Percentiles rank a stretch among this genome's conserved stretches.
These are phyloP conservation scores for Candida quercuum DNA, from an alignment of 805 yeast genomes.

Conservation along the genomic window DNA sequence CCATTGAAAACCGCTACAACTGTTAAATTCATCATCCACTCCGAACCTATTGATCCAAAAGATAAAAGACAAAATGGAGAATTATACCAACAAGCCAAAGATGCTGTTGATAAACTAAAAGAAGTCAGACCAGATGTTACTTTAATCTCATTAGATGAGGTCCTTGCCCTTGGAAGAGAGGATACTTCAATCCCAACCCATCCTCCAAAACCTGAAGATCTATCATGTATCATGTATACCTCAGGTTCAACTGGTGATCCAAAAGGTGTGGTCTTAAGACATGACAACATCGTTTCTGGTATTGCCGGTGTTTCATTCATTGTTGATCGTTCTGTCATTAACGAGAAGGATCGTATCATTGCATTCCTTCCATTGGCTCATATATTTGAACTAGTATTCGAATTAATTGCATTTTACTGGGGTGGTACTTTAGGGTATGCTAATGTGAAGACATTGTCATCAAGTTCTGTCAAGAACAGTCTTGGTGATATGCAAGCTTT, in stretches of 20 bases:
- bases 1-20: conserved; percentile 62
- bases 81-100: conserved; percentile 49
- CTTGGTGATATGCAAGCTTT: conserved; percentile 82
- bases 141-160: conserved; percentile 60
- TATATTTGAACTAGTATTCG: conserved; percentile 89
- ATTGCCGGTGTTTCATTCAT: conserved; percentile 73
- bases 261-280: conserved; percentile 69
- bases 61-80: conserved; percentile 63
- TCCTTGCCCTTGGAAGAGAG: conserved; percentile 56
- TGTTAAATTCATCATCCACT: conserved; percentile 67
- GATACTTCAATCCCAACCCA: conserved; percentile 32
- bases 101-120: conserved; percentile 53
- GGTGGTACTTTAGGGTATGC: conserved; percentile 90
- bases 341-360: conserved; percentile 63
- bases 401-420: conserved; percentile 77
- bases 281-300: conserved; percentile 72
- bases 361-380: conserved; percentile 95
- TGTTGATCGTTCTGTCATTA: conserved; percentile 48
- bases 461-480: conserved; percentile 76
- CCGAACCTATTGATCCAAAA: conserved; percentile 52
- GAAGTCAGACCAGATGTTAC: conserved; percentile 73
- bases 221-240: conserved; percentile 65
- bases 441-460: conserved; percentile 84
- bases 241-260: conserved; percentile 79
- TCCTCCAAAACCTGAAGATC: conserved; percentile 43